Evolutionary conservation across 176 grass and related monocot species (phyloP), one percentile per base, ranked within the genome.

Genomic region (barley (Hordeum vulgare)): DNA sequence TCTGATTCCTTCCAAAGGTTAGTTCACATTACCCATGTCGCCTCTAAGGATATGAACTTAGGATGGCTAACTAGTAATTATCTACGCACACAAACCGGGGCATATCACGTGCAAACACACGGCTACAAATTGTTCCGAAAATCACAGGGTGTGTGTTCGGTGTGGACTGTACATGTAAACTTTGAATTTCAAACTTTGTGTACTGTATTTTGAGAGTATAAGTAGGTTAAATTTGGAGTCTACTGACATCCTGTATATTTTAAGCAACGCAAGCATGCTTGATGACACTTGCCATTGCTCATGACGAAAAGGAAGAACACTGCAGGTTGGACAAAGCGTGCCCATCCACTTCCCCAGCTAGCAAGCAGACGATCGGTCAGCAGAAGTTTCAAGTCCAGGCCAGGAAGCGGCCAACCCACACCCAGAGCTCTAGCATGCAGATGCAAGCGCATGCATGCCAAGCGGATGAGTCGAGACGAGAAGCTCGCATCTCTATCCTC

Each of bases 401-500:
- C 36, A 54, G n/a, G 40, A 78, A 88, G 65, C 35, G 41, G 86
- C 40, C 63, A 78, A 28, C 17, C 14, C 29, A 31, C 28, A 37
- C 17, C 18, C 21, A 9, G 8, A 58, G n/a, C n/a, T n/a, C n/a
- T n/a, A n/a, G 49, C 49, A 1, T 59, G 71, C 3, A 25, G n/a
- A 17, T 17, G 45, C 5, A 4, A 18, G 8, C 11, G 25, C 41
- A 63, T 66, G 25, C 41, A 63, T 66, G 57, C 73, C n/a, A 49
- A 78, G 40, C 8, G 31, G 63, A 15, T 79, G 56, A 73, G 24
- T 45, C 40, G 5, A 6, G 86, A 14, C 5, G 53, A 28, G 53
- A 28, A 35, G n/a, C 53, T 68, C 64, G 56, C 73, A 33, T 88
- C 80, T n/a, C 80, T 71, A 78, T 88, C 80, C 62, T 21, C 33